Evolutionary conservation across 768 basidiomycete species (phyloP).

Genomic region (Kwoniella dendrophila): DNA sequence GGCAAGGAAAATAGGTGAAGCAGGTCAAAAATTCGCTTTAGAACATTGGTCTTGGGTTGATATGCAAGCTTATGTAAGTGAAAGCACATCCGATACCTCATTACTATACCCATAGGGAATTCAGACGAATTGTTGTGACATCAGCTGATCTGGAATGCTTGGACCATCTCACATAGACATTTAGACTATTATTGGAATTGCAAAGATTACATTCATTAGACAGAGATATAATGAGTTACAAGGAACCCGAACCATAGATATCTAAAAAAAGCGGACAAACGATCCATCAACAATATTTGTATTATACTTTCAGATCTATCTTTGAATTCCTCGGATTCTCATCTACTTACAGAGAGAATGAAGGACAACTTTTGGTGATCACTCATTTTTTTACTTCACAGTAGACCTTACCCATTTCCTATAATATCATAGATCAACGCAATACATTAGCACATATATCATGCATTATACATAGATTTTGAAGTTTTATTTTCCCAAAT

Average conservation of each 20-base stretch:
- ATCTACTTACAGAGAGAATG: no score
- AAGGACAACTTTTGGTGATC: no score
- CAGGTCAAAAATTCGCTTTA: constrained; percentile 49
- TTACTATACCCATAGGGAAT: background rate
- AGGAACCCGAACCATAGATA: constrained; percentile 16
- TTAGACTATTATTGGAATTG: constrained; percentile 50
- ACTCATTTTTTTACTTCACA: no score
- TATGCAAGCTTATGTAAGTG: constrained; percentile 54
- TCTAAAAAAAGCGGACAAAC: no score
- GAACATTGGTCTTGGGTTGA: constrained; percentile 55
- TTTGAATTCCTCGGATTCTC: no score
- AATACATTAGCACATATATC: constrained; percentile 3
- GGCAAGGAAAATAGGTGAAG: constrained; percentile 53
- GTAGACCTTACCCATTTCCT: no score
- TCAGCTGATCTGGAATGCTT: no score
- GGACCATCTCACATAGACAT: constrained; percentile 36
- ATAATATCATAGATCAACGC: no score
- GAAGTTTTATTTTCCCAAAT: no score
- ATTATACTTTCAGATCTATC: no score
- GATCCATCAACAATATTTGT: no score
- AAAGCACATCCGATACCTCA: background rate
- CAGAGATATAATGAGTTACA: constrained; percentile 40
- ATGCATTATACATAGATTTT: background rate
- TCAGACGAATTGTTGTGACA: no score
- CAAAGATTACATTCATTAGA: constrained; percentile 45